Conservation (phyloP, 2,329 filamentous ascomycete genomes). For the Colletotrichum sp. region DNA sequence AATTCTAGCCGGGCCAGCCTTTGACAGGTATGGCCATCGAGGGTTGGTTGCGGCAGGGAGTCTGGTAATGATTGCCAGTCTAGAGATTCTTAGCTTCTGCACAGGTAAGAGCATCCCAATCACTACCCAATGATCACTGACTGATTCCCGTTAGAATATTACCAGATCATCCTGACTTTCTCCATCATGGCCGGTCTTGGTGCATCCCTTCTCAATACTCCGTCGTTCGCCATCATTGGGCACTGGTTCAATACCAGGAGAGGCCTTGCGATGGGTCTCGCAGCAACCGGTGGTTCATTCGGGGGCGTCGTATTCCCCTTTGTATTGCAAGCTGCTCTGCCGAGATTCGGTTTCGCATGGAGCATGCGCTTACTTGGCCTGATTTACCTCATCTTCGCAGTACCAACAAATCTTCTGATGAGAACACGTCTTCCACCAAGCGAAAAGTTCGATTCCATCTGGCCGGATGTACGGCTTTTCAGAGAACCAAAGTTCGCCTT, state of each 20-base stretch:
- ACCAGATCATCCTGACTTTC: constrained; percentile 84
- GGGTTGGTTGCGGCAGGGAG: constrained; percentile 73
- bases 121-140: neutral
- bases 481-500: constrained; percentile 64
- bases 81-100: constrained; percentile 75
- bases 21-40: constrained; percentile 82
- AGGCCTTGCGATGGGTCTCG: constrained; percentile 83
- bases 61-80: constrained; percentile 62
- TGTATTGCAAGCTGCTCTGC: constrained; percentile 43
- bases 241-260: constrained; percentile 81
- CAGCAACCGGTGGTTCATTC: constrained; percentile 75
- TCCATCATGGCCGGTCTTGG: constrained; percentile 77
- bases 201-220: constrained; percentile 82
- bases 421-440: constrained; percentile 65
- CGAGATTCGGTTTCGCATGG: constrained; percentile 36
- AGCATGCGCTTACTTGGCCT: constrained; percentile 55
- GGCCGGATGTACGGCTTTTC: constrained; percentile 72
- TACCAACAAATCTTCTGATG: constrained; percentile 52
- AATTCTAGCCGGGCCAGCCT: constrained; percentile 84
- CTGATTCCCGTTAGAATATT: constrained; percentile 60
- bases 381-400: constrained; percentile 46
- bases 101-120: constrained; percentile 50
- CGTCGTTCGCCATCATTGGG: constrained; percentile 77
- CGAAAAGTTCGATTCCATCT: constrained; percentile 56
- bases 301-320: constrained; percentile 72